A percentile compares a stretch with the other conserved stretches of the same genome.
Conservation (phyloP, 2,329 filamentous ascomycete genomes). For the Atkinsonella hypoxylon region DNA sequence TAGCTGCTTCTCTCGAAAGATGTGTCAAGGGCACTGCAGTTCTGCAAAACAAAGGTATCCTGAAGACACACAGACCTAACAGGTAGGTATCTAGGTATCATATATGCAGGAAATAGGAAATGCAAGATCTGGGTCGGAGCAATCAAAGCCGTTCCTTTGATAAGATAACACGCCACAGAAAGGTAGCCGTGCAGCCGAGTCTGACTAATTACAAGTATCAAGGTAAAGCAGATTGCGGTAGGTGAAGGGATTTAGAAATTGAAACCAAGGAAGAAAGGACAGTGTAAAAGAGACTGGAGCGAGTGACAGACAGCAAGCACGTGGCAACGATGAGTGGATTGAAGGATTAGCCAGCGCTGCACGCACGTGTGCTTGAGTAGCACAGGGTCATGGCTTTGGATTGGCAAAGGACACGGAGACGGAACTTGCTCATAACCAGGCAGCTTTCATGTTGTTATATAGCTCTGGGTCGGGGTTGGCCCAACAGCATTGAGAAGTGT, state of each 20-base stretch:
- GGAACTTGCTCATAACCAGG: background rate
- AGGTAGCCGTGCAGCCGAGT: too few relatives aligned
- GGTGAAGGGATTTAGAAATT: too few relatives aligned
- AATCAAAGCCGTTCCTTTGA: background rate
- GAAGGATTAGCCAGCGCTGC: constrained; percentile 4
- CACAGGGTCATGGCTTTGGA: background rate
- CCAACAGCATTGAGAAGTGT: background rate
- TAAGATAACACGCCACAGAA: too few relatives aligned
- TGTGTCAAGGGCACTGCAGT: background rate
- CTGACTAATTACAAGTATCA: too few relatives aligned
- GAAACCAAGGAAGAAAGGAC: background rate
- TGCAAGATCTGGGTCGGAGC: too few relatives aligned
- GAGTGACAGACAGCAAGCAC: background rate
- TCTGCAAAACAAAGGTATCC: background rate
- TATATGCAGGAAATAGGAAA: background rate
- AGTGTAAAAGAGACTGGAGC: background rate
- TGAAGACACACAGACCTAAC: background rate
- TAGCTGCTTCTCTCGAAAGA: constrained; percentile 13
- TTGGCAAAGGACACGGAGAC: background rate
- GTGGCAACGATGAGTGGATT: background rate
- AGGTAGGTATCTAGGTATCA: too few relatives aligned
- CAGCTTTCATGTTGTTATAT: background rate
- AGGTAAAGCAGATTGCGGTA: too few relatives aligned
- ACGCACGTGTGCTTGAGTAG: constrained; percentile 4
- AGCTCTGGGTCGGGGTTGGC: background rate